phyloP scores from a whole-genome alignment of 1,139 yeast species.

The Nakaseomyces delphensis region DNA sequence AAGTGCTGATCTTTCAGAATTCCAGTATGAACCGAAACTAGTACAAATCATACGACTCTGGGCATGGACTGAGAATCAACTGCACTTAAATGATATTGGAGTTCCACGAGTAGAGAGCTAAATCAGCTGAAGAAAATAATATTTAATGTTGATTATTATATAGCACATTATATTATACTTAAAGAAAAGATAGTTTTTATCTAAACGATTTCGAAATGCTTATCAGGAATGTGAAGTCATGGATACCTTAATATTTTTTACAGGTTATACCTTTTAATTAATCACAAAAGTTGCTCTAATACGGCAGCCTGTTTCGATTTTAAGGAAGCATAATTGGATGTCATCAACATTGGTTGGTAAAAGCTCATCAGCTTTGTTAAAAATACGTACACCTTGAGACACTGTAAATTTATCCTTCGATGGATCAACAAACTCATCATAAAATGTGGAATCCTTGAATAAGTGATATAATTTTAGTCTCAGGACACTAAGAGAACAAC shows the following conservation, averaged over 20 bases:
- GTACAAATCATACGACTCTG: constrained; percentile 51
- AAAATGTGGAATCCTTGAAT: constrained; percentile 45
- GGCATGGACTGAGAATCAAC: constrained; percentile 51
- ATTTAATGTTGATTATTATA: background rate
- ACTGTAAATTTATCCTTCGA: constrained; percentile 21
- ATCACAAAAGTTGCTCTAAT: constrained; percentile 5
- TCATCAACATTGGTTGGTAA: constrained; percentile 33
- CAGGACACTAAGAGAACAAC: constrained; percentile 57
- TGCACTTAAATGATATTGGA: constrained; percentile 36
- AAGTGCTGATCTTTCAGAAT: constrained; percentile 10
- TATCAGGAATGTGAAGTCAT: too few relatives aligned
- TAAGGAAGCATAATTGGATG: constrained; percentile 49
- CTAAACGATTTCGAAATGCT: too few relatives aligned
- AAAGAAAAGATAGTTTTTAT: too few relatives aligned
- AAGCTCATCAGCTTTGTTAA: constrained; percentile 28
- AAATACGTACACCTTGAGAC: constrained; percentile 32
- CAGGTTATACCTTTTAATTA: background rate
- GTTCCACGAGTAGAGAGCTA: constrained; percentile 31
- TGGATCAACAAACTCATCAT: constrained; percentile 21
- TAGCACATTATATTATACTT: background rate
- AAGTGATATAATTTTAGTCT: constrained; percentile 45
- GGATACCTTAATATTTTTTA: too few relatives aligned
- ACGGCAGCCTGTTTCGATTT: constrained; percentile 52
- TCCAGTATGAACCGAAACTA: constrained; percentile 36
- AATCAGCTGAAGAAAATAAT: background rate